Evolutionary conservation across 306 rosid genomes (phyloP).

Genomic region (Cucurbita pepo): DNA sequence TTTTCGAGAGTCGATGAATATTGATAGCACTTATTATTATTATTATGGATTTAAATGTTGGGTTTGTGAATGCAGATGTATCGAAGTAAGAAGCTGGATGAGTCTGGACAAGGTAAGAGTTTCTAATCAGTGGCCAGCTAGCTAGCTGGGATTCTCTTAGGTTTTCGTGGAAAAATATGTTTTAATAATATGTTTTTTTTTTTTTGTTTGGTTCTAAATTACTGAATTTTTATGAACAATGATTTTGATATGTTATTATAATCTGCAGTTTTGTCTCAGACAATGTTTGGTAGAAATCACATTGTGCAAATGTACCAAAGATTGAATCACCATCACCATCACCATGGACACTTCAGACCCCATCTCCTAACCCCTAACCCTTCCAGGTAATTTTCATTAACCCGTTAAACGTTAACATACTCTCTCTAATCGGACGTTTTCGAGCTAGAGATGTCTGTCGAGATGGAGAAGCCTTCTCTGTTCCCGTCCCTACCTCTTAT

Average conservation of each 20-base stretch:
- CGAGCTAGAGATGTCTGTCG: too few species aligned
- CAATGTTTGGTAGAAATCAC: slow-evolving; percentile 32
- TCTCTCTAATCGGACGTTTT: not conserved
- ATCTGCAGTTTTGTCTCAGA: slow-evolving; percentile 37
- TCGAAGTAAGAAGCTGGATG: slow-evolving; percentile 83
- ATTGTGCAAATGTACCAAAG: slow-evolving; percentile 34
- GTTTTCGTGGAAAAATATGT: not conserved
- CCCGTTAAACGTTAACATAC: not conserved
- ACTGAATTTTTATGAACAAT: too few species aligned
- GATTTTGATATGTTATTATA: not conserved
- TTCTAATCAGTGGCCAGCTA: not conserved
- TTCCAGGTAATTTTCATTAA: slow-evolving; percentile 26
- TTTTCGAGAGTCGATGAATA: too few species aligned
- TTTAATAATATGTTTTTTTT: not conserved
- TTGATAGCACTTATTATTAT: too few species aligned
- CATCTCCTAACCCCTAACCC: not conserved
- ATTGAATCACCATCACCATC: slow-evolving; percentile 15
- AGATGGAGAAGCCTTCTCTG: too few species aligned
- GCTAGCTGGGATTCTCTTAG: not conserved
- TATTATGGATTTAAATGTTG: not conserved
- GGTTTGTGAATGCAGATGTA: slow-evolving; percentile 44
- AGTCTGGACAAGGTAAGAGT: slow-evolving; percentile 66
- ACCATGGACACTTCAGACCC: slow-evolving; percentile 20
- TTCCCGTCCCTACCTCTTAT: too few species aligned
- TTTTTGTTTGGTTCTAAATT: too few species aligned